phyloP scores from a whole-genome alignment of 306 rosid genomes.

The Medicago arabica region DNA sequence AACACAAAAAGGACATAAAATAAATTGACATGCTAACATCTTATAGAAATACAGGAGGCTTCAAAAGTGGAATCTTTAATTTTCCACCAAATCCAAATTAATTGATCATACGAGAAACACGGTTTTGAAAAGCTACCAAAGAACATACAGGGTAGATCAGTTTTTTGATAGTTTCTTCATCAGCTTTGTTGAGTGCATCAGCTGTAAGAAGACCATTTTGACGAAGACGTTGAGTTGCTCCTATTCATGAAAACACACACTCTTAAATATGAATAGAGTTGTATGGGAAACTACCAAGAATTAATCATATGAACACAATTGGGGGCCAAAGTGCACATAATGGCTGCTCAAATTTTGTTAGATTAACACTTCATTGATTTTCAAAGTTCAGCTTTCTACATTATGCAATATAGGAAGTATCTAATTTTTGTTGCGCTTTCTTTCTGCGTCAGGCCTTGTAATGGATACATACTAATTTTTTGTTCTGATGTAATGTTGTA shows the following conservation, averaged over 20 bases:
- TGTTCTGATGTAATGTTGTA: too few species aligned
- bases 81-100: conserved; percentile 28
- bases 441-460: not conserved
- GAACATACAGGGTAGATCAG: conserved; percentile 86
- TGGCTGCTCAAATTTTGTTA: not conserved
- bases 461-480: too few species aligned
- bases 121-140: conserved; percentile 25
- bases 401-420: conserved; percentile 26
- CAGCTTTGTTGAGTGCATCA: conserved; percentile 74
- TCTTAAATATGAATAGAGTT: conserved; percentile 33
- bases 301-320: conserved; percentile 9
- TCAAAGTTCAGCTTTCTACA: conserved; percentile 23
- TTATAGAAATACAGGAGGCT: conserved; percentile 11
- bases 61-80: conserved; percentile 14
- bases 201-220: conserved; percentile 76
- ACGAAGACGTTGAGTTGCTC: conserved; percentile 82
- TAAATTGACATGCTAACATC: conserved; percentile 29
- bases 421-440: not conserved
- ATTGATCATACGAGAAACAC: not conserved
- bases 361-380: conserved; percentile 9
- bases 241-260: conserved; percentile 55
- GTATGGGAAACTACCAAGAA: conserved; percentile 13
- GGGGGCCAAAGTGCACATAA: not conserved
- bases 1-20: conserved; percentile 5
- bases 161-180: conserved; percentile 76